phyloP scores from a whole-genome alignment of 176 grass and related monocot genomes.

The Luzula sylvatica region DNA sequence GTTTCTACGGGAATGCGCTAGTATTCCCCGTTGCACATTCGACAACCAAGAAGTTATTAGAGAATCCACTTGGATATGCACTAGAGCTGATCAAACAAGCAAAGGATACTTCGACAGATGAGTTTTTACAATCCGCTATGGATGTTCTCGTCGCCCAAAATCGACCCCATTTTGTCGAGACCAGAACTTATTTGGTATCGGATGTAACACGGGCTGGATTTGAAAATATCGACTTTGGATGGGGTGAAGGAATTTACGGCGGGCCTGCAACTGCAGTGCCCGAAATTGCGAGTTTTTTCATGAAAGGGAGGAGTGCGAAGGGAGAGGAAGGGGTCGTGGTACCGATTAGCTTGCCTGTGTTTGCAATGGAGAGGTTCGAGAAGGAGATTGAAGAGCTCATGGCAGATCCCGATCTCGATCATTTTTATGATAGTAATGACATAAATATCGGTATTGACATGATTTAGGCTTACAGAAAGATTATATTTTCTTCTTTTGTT shows the following conservation, averaged over 20 bases:
- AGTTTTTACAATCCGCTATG: slow-evolving; percentile 24
- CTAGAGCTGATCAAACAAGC: slow-evolving; percentile 19
- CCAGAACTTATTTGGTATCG: slow-evolving; percentile 27
- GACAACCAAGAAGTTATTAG: slow-evolving; percentile 2
- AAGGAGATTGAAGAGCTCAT: slow-evolving; percentile 14
- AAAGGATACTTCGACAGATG: slow-evolving; percentile 11
- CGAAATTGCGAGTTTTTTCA: slow-evolving; percentile 18
- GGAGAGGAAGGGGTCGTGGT: slow-evolving; percentile 32
- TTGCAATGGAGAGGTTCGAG: slow-evolving; percentile 33
- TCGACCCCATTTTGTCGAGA: slow-evolving; percentile 8
- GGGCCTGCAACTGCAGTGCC: slow-evolving; percentile 13
- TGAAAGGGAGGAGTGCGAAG: too few relatives aligned
- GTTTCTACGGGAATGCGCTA: slow-evolving; percentile 31
- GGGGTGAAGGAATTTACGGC: slow-evolving; percentile 25
- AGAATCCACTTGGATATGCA: slow-evolving; percentile 1
- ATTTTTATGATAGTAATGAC: neutral
- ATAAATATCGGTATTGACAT: neutral
- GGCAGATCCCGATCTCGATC: neutral
- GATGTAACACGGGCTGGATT: slow-evolving; percentile 25
- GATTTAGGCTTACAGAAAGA: too few relatives aligned
- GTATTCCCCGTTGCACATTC: slow-evolving; percentile 9
- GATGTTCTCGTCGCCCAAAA: slow-evolving; percentile 1
- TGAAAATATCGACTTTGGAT: slow-evolving; percentile 25
- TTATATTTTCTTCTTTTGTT: too few relatives aligned
- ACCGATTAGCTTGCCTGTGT: slow-evolving; percentile 16